phyloP scores from a whole-genome alignment of 257 asterid species.

The Ophiorrhiza pumila region DNA sequence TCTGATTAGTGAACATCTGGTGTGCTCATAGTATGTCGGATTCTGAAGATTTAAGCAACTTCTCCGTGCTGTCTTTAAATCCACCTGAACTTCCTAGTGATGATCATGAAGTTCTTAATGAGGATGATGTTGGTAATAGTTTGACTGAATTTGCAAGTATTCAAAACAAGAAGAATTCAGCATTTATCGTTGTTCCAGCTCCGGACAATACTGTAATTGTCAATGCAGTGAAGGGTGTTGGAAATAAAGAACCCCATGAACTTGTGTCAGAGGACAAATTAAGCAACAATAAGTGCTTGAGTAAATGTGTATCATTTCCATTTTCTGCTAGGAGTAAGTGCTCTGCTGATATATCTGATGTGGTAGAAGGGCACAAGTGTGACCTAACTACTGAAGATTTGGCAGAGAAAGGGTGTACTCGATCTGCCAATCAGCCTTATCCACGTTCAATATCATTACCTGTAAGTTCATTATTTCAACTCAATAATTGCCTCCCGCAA shows the following conservation, averaged over 20 bases:
- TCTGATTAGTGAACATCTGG: constrained; percentile 55
- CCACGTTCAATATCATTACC: constrained; percentile 55
- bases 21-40: constrained; percentile 35
- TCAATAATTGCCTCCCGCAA: background rate
- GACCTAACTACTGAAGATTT: constrained; percentile 22
- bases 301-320: constrained; percentile 55
- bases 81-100: constrained; percentile 28
- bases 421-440: constrained; percentile 28
- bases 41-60: constrained; percentile 40
- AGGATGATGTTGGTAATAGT: constrained; percentile 45
- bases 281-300: constrained; percentile 36
- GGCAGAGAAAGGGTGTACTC: constrained; percentile 24
- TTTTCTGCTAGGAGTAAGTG: constrained; percentile 28
- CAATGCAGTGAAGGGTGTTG: constrained; percentile 29
- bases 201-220: constrained; percentile 21
- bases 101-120: constrained; percentile 29
- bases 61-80: constrained; percentile 35
- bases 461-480: constrained; percentile 46
- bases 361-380: constrained; percentile 26
- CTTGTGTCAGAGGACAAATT: constrained; percentile 17
- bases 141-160: constrained; percentile 35
- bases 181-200: constrained; percentile 22
- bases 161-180: constrained; percentile 35
- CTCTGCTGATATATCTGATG: constrained; percentile 24
- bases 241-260: constrained; percentile 22